Evolutionary conservation across 2,329 filamentous ascomycete genomes (phyloP).

Genomic region (Fusarium staphyleae): DNA sequence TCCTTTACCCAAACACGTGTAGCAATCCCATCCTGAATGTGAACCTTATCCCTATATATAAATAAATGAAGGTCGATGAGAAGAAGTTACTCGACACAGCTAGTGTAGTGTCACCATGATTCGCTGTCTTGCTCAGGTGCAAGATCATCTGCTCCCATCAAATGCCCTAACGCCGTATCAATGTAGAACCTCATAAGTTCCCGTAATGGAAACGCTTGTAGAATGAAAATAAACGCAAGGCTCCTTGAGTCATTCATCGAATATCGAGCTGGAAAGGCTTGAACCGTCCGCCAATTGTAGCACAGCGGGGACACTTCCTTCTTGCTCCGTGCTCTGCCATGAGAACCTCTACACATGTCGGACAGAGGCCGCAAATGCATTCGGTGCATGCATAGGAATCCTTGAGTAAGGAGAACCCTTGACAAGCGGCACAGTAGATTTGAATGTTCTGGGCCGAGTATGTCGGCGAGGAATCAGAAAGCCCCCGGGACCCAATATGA

Average conservation of each 20-base stretch:
- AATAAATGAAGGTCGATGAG: slow-evolving; percentile 35
- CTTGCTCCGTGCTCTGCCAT: slow-evolving; percentile 78
- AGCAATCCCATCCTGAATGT: slow-evolving; percentile 27
- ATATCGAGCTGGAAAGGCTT: slow-evolving; percentile 88
- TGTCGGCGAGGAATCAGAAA: slow-evolving; percentile 74
- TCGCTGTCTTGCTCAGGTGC: slow-evolving; percentile 34
- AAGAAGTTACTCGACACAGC: slow-evolving; percentile 17
- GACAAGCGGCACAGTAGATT: slow-evolving; percentile 92
- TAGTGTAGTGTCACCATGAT: slow-evolving; percentile 25
- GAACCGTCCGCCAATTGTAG: slow-evolving; percentile 79
- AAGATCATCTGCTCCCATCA: slow-evolving; percentile 36
- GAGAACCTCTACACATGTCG: slow-evolving; percentile 83
- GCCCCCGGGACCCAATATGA: slow-evolving; percentile 70
- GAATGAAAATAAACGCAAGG: slow-evolving; percentile 29
- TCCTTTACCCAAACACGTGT: slow-evolving; percentile 36
- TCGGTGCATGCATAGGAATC: slow-evolving; percentile 95
- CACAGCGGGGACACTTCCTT: slow-evolving; percentile 80
- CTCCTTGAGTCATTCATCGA: slow-evolving; percentile 56
- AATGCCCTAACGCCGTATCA: slow-evolving; percentile 40
- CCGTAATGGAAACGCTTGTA: too few species aligned
- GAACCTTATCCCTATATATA: slow-evolving; percentile 20
- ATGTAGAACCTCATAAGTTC: slow-evolving; percentile 27
- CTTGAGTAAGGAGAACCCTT: slow-evolving; percentile 75
- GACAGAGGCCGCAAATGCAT: slow-evolving; percentile 92
- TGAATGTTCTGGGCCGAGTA: slow-evolving; percentile 79